Evolutionary conservation across 768 basidiomycete genomes (phyloP).

Genomic region (Naganishia vaughanmartiniae): DNA sequence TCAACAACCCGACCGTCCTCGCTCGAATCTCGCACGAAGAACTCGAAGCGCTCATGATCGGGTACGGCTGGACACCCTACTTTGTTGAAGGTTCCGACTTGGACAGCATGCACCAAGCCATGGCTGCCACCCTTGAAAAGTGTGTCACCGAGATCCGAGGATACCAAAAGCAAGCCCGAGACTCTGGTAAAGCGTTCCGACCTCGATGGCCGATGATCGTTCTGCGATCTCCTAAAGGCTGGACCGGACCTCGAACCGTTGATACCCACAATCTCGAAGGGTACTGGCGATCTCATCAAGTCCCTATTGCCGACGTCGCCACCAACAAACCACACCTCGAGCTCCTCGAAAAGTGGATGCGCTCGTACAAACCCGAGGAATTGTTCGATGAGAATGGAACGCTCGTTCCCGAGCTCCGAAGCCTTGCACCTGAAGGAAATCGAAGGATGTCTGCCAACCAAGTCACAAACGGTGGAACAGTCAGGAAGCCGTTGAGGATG

Average conservation of each 20-base stretch:
- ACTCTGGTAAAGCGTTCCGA: slow-evolving; percentile 44
- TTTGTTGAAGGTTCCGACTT: slow-evolving; percentile 48
- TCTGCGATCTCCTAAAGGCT: slow-evolving; percentile 55
- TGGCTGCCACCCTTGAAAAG: slow-evolving; percentile 44
- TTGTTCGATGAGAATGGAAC: slow-evolving; percentile 62
- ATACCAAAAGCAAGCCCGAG: slow-evolving; percentile 44
- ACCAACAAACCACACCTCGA: slow-evolving; percentile 63
- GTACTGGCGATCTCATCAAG: slow-evolving; percentile 81
- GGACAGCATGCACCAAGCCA: slow-evolving; percentile 46
- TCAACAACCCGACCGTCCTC: slow-evolving; percentile 49
- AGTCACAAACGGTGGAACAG: slow-evolving; percentile 42
- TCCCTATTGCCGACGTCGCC: slow-evolving; percentile 77
- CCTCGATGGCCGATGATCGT: slow-evolving; percentile 51
- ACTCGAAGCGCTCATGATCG: slow-evolving; percentile 43
- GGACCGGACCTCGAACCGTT: slow-evolving; percentile 65
- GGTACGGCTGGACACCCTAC: slow-evolving; percentile 48
- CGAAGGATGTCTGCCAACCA: slow-evolving; percentile 44
- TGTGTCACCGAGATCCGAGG: slow-evolving; percentile 41
- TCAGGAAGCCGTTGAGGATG: slow-evolving; percentile 35
- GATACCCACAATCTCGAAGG: slow-evolving; percentile 72
- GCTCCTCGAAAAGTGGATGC: slow-evolving; percentile 69
- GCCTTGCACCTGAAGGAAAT: slow-evolving; percentile 59
- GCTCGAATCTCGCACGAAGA: slow-evolving; percentile 45
- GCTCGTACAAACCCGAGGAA: slow-evolving; percentile 66
- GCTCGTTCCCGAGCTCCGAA: slow-evolving; percentile 62